Conservation (phyloP, 73 alveolate genomes). For the Paramecium bursaria region DNA sequence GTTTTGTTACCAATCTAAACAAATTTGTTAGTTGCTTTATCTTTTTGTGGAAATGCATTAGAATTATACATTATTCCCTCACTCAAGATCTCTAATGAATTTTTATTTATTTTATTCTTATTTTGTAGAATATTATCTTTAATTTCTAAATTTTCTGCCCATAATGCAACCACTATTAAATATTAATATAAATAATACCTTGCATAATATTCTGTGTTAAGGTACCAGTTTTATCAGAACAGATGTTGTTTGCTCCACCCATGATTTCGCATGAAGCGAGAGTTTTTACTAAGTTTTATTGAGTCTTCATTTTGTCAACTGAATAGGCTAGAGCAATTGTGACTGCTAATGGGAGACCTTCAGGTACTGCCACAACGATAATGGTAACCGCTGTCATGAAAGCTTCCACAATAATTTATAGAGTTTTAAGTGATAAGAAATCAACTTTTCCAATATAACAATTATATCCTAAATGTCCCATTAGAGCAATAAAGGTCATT, state of each 20-base stretch:
- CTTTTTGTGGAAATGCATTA: constrained; percentile 66
- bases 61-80: constrained; percentile 66
- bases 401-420: constrained; percentile 76
- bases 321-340: constrained; percentile 96
- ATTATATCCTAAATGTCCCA: constrained; percentile 65
- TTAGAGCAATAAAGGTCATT: constrained; percentile 84
- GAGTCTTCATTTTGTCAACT: constrained; percentile 94
- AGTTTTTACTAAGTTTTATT: constrained; percentile 91
- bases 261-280: constrained; percentile 91
- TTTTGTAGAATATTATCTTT: constrained; percentile 48
- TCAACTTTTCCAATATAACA: constrained; percentile 49
- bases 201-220: constrained; percentile 93
- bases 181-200: not conserved
- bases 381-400: constrained; percentile 90
- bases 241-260: constrained; percentile 96
- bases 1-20: constrained; percentile 81
- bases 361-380: constrained; percentile 98
- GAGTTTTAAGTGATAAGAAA: constrained; percentile 47
- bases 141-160: constrained; percentile 47
- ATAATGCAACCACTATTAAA: constrained; percentile 71
- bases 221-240: constrained; percentile 97
- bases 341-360: constrained; percentile 99
- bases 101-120: constrained; percentile 20
- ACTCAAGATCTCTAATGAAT: constrained; percentile 55
- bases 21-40: constrained; percentile 62